Base-by-base conservation (phyloP, 1,284 basidiomycete genomes). In the Ganoderma meredithae region DNA sequence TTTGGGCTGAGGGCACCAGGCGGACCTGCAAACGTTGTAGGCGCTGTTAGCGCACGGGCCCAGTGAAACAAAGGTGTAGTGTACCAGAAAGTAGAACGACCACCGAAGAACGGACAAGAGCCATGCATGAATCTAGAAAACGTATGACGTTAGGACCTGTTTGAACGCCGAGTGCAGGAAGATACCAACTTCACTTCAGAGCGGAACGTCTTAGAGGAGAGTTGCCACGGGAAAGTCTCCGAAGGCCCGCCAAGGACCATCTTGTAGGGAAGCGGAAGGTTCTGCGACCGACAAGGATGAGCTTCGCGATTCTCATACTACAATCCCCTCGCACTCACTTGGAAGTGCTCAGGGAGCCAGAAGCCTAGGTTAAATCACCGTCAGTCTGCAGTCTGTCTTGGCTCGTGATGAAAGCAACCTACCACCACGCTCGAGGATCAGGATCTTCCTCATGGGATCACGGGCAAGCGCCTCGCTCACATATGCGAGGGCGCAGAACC, bases 401-500 rank as follows among this genome's bases (percentile, higher is more conserved):
- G 1, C 55, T 19, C 55, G 27, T 2, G 17, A 58, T 17, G 55
- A 22, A 56, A 64, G n/a, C 12, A 17, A 33, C 69, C 17, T 41
- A 74, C 73, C 71, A 41, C 73, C 73, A n/a, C 72, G 64, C 62
- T 75, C 73, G 12, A 75, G 71, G 31, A 65, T 61, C 33, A 77
- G 68, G 33, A 77, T 75, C 60, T 69, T 72, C 56, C 71, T 64
- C 39, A 58, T 68, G 13, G 74, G 73, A 47, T 77, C 68, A 36
- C 68, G 49, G 52, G 70, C 53, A 27, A 77, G 67, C n/a, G 76
- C 71, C 12, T 60, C 56, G 36, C 70, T 69, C 33, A 77, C 67
- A 55, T 73, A 77, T 5, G 76, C 76, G 39, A 77, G 73, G 39
- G 75, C 76, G 36, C 63, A 66, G 52, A 72, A 72, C 2, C 63